These are phyloP conservation scores for Buxus sempervirens DNA, from an alignment of 164 flowering plant genomes.

Conservation along the genomic window DNA sequence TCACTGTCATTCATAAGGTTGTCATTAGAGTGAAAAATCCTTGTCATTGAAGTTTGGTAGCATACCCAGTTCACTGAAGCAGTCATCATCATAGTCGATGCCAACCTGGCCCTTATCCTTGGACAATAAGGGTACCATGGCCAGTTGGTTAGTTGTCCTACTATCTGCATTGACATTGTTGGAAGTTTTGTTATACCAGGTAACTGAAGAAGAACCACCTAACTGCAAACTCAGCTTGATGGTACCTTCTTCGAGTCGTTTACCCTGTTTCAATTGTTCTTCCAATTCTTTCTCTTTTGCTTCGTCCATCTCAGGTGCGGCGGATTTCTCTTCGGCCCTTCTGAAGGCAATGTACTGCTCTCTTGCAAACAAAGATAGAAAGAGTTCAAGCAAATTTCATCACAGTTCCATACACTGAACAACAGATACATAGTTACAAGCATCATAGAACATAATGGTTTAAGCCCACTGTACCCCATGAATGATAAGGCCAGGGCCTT, in stretches of 20 bases:
- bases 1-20: neutral
- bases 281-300: neutral
- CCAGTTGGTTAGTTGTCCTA: neutral
- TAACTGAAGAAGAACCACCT: neutral
- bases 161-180: neutral
- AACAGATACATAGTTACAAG: too few relatives aligned
- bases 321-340: neutral
- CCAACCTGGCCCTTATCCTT: neutral
- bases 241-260: neutral
- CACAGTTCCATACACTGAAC: too few relatives aligned
- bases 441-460: too few relatives aligned
- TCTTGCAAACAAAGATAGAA: neutral
- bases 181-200: neutral
- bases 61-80: constrained; percentile 3
- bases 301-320: neutral
- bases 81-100: neutral
- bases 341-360: constrained; percentile 8
- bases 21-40: constrained; percentile 10
- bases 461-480: too few relatives aligned
- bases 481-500: too few relatives aligned
- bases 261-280: neutral
- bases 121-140: neutral
- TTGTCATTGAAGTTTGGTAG: constrained; percentile 6
- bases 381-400: too few relatives aligned
- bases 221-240: neutral